phyloP scores from a whole-genome alignment of 768 basidiomycete species.

The Cubamyces sp. region DNA sequence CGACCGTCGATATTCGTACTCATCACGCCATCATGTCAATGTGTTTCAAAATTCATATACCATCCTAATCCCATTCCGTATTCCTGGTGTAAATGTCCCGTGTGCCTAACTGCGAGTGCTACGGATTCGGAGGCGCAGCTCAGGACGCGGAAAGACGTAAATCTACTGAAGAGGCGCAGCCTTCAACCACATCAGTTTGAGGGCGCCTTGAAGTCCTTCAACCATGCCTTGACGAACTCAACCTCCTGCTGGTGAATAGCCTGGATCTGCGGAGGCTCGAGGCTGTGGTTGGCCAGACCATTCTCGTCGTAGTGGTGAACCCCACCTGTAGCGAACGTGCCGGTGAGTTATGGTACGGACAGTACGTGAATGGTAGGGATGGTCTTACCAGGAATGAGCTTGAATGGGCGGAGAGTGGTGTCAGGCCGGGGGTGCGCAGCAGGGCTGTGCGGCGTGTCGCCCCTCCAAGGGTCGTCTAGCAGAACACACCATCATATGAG shows the following conservation, averaged over 20 bases:
- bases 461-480: constrained; percentile 87
- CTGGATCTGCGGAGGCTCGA: constrained; percentile 78
- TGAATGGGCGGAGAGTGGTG: constrained; percentile 77
- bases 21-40: constrained; percentile 3
- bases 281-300: constrained; percentile 59
- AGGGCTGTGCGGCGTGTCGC: constrained; percentile 78
- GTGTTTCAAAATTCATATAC: constrained; percentile 14
- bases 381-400: constrained; percentile 75
- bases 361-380: background rate
- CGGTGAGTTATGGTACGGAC: background rate
- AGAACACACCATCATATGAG: background rate
- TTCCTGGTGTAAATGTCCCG: background rate
- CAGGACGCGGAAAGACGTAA: too few relatives aligned
- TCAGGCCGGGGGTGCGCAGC: constrained; percentile 70
- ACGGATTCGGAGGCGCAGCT: too few relatives aligned
- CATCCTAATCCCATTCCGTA: constrained; percentile 2
- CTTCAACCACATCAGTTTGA: background rate
- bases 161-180: too few relatives aligned
- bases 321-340: background rate
- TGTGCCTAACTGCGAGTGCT: background rate
- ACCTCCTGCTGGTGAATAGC: constrained; percentile 83
- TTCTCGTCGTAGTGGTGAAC: constrained; percentile 82
- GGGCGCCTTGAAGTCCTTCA: constrained; percentile 43
- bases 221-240: constrained; percentile 77
- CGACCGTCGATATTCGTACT: constrained; percentile 16